These are phyloP conservation scores for Bisporella sp. DNA, from an alignment of 2,329 filamentous ascomycete genomes.

Conservation along the genomic window DNA sequence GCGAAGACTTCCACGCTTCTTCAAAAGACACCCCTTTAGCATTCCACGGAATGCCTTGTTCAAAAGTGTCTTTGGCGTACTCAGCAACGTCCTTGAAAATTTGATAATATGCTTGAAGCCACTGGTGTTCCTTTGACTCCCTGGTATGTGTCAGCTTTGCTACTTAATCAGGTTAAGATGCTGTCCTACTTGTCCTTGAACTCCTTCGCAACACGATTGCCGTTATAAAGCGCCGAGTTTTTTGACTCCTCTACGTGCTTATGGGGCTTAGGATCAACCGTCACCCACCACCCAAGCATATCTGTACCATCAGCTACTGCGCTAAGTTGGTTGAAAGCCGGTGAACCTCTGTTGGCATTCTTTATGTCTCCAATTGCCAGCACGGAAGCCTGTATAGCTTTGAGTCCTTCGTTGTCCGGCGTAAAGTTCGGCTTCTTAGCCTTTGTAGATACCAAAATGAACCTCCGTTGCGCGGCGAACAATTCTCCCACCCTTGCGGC, in stretches of 20 bases:
- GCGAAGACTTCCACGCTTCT: conserved; percentile 56
- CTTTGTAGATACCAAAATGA: conserved; percentile 81
- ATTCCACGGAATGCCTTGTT: conserved; percentile 82
- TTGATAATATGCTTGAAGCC: conserved; percentile 87
- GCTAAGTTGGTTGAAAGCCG: conserved; percentile 73
- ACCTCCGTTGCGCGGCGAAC: conserved; percentile 80
- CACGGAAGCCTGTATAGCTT: conserved; percentile 70
- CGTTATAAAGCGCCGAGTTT: conserved; percentile 83
- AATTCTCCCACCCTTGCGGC: conserved; percentile 50
- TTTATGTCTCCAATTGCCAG: conserved; percentile 73
- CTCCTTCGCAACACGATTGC: conserved; percentile 88
- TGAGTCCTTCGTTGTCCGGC: conserved; percentile 48
- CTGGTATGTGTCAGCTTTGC: conserved; percentile 34
- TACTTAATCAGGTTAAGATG: neutral
- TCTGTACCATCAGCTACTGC: conserved; percentile 87
- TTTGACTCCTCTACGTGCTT: conserved; percentile 82
- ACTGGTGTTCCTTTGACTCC: conserved; percentile 75
- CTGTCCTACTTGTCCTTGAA: conserved; percentile 67
- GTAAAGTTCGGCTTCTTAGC: conserved; percentile 67
- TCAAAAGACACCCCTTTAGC: conserved; percentile 64
- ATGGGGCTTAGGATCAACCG: conserved; percentile 71
- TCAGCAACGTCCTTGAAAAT: conserved; percentile 78
- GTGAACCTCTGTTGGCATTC: conserved; percentile 70
- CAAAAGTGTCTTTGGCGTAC: conserved; percentile 79
- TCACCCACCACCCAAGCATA: conserved; percentile 77